Percentiles rank a stretch among this genome's conserved stretches.
Evolutionary conservation across 73 alveolate genomes (phyloP).

Genomic region (Halteria grandinella): DNA sequence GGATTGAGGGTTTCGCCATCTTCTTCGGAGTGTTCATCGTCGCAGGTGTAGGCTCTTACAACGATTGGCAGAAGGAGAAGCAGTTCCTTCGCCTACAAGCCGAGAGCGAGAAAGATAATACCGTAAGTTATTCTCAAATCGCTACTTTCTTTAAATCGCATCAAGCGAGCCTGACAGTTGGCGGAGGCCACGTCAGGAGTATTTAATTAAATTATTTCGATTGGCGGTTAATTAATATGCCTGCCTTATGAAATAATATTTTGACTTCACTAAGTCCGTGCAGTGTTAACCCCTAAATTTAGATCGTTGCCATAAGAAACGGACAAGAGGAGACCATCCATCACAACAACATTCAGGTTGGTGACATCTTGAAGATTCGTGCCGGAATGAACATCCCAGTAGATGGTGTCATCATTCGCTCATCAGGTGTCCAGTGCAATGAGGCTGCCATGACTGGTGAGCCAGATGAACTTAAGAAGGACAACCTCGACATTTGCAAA

Average conservation of each 20-base stretch:
- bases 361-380: slow-evolving; percentile 93
- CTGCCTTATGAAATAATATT: no score
- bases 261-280: neutral
- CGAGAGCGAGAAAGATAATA: slow-evolving; percentile 31
- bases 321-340: slow-evolving; percentile 79
- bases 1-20: slow-evolving; percentile 82
- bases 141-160: neutral
- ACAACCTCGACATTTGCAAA: slow-evolving; percentile 46
- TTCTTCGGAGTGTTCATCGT: slow-evolving; percentile 76
- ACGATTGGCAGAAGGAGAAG: slow-evolving; percentile 74
- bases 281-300: slow-evolving; percentile 7
- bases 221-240: neutral
- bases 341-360: slow-evolving; percentile 88
- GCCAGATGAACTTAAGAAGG: slow-evolving; percentile 71
- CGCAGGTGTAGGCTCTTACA: slow-evolving; percentile 72
- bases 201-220: neutral
- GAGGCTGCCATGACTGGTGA: slow-evolving; percentile 90
- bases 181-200: neutral
- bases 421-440: slow-evolving; percentile 58
- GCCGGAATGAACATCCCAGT: slow-evolving; percentile 98
- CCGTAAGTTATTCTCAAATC: neutral
- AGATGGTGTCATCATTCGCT: slow-evolving; percentile 69
- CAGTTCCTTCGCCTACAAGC: slow-evolving; percentile 11
- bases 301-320: slow-evolving; percentile 78
- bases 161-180: neutral